Evolutionary conservation across 2,329 filamentous ascomycete species (phyloP).

Genomic region (Nemania abortiva): DNA sequence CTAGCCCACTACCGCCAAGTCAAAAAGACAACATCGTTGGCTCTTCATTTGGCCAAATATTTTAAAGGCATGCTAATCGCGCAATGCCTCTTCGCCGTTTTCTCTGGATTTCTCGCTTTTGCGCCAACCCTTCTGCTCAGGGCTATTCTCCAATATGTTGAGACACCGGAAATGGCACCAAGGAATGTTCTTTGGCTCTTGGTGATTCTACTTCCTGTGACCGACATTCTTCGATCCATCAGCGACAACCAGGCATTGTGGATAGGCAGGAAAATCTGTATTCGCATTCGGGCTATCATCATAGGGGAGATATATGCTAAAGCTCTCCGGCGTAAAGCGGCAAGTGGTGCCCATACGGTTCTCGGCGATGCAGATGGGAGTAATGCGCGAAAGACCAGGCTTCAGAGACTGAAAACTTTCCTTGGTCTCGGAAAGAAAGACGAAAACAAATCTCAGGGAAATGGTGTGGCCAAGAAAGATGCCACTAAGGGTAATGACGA

Average conservation of each 20-base stretch:
- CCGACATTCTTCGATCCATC: constrained; percentile 84
- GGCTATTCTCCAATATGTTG: constrained; percentile 93
- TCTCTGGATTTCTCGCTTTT: constrained; percentile 88
- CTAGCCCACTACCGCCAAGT: constrained; percentile 86
- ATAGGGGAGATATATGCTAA: constrained; percentile 98
- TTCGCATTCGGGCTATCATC: constrained; percentile 91
- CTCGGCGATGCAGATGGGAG: constrained; percentile 70
- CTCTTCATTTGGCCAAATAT: constrained; percentile 84
- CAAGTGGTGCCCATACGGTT: constrained; percentile 79
- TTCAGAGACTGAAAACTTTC: constrained; percentile 65
- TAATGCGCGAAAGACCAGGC: constrained; percentile 53
- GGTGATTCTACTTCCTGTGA: constrained; percentile 87
- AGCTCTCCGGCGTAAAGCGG: constrained; percentile 89
- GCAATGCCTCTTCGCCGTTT: constrained; percentile 83
- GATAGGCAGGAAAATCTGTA: constrained; percentile 94
- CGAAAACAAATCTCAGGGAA: constrained; percentile 56
- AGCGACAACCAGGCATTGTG: constrained; percentile 89
- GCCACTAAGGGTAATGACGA: constrained; percentile 64
- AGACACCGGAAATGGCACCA: constrained; percentile 80
- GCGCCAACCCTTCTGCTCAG: constrained; percentile 91
- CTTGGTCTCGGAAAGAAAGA: constrained; percentile 72
- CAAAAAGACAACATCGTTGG: constrained; percentile 83
- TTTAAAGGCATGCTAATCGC: constrained; percentile 82
- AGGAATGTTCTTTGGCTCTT: constrained; percentile 95
- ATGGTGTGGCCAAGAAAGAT: constrained; percentile 49